These are phyloP conservation scores for Colletotrichum destructivum DNA, from an alignment of 2,329 filamentous ascomycete species.

Conservation along the genomic window DNA sequence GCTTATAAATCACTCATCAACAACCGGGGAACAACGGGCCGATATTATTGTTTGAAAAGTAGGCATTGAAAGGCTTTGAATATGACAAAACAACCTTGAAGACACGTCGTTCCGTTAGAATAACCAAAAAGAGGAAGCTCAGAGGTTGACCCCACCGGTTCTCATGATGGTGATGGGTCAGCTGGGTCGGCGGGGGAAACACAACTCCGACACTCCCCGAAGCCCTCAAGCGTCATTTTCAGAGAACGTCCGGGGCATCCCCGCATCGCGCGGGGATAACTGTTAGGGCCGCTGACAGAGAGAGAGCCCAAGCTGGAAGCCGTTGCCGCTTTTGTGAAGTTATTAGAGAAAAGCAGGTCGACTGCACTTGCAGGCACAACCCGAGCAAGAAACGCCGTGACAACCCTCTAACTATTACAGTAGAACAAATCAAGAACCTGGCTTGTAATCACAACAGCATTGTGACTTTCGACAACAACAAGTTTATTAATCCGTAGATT, in stretches of 20 bases:
- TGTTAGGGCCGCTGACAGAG: not conserved
- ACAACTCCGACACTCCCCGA: slow-evolving; percentile 14
- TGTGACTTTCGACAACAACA: too few species aligned
- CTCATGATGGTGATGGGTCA: not conserved
- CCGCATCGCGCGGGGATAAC: not conserved
- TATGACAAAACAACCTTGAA: not conserved
- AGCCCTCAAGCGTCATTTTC: not conserved
- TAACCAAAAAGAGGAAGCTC: not conserved
- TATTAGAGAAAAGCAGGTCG: not conserved
- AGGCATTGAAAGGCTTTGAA: not conserved
- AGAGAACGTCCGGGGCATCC: not conserved
- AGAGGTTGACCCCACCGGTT: not conserved
- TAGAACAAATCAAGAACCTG: too few species aligned
- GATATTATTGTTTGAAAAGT: not conserved
- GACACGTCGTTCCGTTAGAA: not conserved
- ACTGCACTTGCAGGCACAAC: not conserved
- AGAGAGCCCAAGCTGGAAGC: not conserved
- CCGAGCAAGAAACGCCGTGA: not conserved
- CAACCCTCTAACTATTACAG: too few species aligned
- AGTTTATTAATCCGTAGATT: too few species aligned
- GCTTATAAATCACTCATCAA: slow-evolving; percentile 8
- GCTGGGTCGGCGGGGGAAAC: not conserved
- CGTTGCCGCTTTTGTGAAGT: not conserved
- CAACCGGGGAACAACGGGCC: not conserved
- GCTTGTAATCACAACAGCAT: too few species aligned